These are phyloP conservation scores for Saccharomyces pastorianus DNA, from an alignment of 1,139 yeast genomes.

Conservation along the genomic window DNA sequence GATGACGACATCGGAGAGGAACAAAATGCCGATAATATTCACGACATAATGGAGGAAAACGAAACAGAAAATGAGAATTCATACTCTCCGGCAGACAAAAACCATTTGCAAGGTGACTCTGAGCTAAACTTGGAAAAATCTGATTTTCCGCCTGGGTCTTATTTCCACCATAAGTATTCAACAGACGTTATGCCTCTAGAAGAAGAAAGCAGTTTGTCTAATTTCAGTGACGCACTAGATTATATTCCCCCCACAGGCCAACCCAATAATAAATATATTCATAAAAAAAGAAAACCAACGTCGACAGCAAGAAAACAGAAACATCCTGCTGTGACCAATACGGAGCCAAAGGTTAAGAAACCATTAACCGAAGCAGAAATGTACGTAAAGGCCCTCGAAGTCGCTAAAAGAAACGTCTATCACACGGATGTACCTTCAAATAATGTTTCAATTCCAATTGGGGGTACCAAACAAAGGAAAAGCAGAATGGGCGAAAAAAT, in stretches of 20 bases:
- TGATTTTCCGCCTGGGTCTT: background rate
- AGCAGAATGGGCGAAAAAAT: constrained; percentile 21
- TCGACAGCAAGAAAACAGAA: background rate
- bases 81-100: background rate
- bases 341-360: constrained; percentile 7
- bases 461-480: constrained; percentile 1
- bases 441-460: background rate
- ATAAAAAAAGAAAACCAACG: background rate
- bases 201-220: constrained; percentile 22
- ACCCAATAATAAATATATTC: background rate
- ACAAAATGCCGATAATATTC: constrained; percentile 1
- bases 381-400: constrained; percentile 29
- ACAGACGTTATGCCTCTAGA: constrained; percentile 14
- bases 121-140: background rate
- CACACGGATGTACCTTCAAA: constrained; percentile 7
- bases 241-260: constrained; percentile 10
- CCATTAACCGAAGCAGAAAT: constrained; percentile 27
- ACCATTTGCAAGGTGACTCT: background rate
- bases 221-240: constrained; percentile 26
- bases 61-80: background rate
- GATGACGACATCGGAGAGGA: constrained; percentile 10
- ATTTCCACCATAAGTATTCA: background rate
- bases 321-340: background rate
- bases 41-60: constrained; percentile 2
- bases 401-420: constrained; percentile 30